Evolutionary conservation across 2,329 filamentous ascomycete species (phyloP).

Genomic region (Epichloe typhina): DNA sequence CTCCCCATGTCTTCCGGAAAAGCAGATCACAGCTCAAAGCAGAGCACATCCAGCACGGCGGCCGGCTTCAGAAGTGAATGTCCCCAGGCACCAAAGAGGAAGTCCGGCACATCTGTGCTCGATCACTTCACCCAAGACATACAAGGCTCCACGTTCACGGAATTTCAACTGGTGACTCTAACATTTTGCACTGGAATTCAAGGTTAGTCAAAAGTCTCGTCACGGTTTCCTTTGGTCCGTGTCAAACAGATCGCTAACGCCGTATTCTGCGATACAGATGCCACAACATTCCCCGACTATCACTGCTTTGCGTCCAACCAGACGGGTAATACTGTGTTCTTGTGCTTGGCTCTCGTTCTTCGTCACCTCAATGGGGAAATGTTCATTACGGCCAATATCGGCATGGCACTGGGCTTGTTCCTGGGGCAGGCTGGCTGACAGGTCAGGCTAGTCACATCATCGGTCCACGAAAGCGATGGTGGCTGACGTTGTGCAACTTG

Average conservation of each 20-base stretch:
- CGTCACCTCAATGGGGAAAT: conserved; percentile 32
- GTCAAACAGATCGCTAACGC: not conserved
- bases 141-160: conserved; percentile 26
- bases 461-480: conserved; percentile 35
- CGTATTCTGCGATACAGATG: conserved; percentile 24
- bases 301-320: conserved; percentile 52
- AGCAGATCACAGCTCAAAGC: not conserved
- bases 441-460: conserved; percentile 43
- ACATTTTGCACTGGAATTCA: conserved; percentile 40
- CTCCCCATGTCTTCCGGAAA: not conserved
- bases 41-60: not conserved
- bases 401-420: conserved; percentile 41
- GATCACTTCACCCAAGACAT: conserved; percentile 18
- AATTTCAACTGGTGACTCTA: conserved; percentile 31
- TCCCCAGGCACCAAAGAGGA: not conserved
- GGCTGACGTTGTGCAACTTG: conserved; percentile 40
- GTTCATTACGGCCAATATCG: conserved; percentile 42
- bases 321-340: conserved; percentile 51
- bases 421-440: conserved; percentile 38
- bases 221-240: not conserved
- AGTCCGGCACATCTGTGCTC: not conserved
- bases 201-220: conserved; percentile 17
- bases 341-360: conserved; percentile 37
- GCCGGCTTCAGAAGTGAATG: not conserved
- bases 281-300: conserved; percentile 46